Conservation (phyloP, 441 rosid species). For the Manihot esculenta region DNA sequence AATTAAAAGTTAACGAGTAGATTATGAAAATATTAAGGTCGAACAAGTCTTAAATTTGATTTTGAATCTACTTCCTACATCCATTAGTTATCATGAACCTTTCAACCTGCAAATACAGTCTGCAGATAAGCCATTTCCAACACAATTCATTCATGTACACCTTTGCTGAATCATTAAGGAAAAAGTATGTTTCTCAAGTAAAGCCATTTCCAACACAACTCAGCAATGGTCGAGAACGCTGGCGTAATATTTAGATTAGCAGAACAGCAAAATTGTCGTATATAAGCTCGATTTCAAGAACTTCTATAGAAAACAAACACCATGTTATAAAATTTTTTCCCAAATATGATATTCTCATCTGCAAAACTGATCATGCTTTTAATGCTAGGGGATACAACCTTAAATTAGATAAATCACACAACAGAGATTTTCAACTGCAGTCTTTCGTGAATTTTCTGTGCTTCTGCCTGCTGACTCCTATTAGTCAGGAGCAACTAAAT, state of each 20-base stretch:
- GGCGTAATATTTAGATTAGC: background rate
- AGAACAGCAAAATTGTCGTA: background rate
- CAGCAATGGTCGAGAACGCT: background rate
- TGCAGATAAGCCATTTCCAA: background rate
- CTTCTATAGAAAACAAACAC: background rate
- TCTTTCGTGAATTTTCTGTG: slow-evolving; percentile 14
- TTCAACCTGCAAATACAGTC: background rate
- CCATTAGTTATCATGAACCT: background rate
- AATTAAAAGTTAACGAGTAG: too few relatives aligned
- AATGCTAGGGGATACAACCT: slow-evolving; percentile 15
- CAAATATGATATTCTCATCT: slow-evolving; percentile 8
- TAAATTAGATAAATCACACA: slow-evolving; percentile 1
- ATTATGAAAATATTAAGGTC: too few relatives aligned
- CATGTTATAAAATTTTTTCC: background rate
- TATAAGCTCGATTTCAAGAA: background rate
- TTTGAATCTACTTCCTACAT: too few relatives aligned
- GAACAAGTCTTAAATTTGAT: too few relatives aligned
- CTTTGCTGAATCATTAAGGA: too few relatives aligned
- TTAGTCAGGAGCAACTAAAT: background rate
- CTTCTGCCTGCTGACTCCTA: background rate
- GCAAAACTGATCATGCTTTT: slow-evolving; percentile 5
- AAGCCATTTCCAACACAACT: background rate
- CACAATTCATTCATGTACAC: background rate
- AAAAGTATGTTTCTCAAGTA: too few relatives aligned
- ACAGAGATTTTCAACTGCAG: background rate